Base-by-base conservation (phyloP, 2,329 filamentous ascomycete species). In the Falciphora oryzae region DNA sequence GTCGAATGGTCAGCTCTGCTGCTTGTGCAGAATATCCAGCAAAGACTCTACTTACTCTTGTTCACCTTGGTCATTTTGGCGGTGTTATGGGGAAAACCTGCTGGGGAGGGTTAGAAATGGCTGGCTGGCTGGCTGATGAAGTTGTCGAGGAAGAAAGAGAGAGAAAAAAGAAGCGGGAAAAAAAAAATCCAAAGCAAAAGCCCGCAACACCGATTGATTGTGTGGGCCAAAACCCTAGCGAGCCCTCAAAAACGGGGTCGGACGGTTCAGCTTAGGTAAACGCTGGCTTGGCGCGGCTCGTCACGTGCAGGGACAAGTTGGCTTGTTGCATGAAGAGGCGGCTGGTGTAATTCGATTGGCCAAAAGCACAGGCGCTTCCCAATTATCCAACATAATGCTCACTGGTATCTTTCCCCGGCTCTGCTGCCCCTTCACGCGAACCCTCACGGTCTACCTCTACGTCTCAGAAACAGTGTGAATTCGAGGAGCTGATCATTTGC, bases 1-100 rank as follows among this genome's bases (percentile, higher is more conserved):
- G 32, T 68, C 61, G 57, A 29, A 57, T 65, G 57, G 69, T 73
- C 66, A 74, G 67, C 63, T 68, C 38, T 58, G 6, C 32, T 44
- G 38, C 11, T 67, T 62, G 57, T 22, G 8, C 18, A 53, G 7
- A 32, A 27, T 67, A 59, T 44, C 58, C 13, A 59, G 13, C 35
- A 58, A 25, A n/a, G 13, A 27, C 31, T 63, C 50, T 5, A 68
- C 69, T 27, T 67, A 71, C 70, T 65, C 63, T 57, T 68, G 67
- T 53, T 67, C 38, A 63, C 44, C 65, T 69, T 69, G 65, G 61
- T 65, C 68, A 69, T 68, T 66, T 64, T 67, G 66, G 61, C 64
- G 61, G 64, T 62, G 44, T 31, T 62, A 25, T 57, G 31, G 27
- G 44, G 61, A 8, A 8, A 31, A 29, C 56, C 25, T 28, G 32